A percentile compares a stretch with the other conserved stretches of the same genome.
Conservation (phyloP, 2,329 filamentous ascomycete species). For the Ophiostoma sp. region DNA sequence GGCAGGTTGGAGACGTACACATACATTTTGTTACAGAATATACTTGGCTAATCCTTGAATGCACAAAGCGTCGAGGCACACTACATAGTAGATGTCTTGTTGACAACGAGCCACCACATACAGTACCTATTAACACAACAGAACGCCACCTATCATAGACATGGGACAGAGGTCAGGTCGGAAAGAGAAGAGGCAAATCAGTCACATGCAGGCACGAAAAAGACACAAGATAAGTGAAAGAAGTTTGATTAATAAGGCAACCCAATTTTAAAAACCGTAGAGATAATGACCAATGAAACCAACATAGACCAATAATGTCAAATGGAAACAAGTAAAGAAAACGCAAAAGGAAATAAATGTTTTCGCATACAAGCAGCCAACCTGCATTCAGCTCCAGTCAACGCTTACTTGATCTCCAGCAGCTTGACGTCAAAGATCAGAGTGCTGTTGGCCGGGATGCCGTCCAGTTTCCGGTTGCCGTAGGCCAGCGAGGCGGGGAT, state of each 20-base stretch:
- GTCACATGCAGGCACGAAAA: background rate
- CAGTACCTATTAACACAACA: too few species aligned
- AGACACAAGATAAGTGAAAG: background rate
- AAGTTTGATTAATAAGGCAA: conserved; percentile 10
- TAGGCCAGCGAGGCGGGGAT: conserved; percentile 87
- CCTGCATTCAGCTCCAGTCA: too few species aligned
- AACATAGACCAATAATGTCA: conserved; percentile 13
- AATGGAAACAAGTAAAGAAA: conserved; percentile 8
- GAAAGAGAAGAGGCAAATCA: background rate
- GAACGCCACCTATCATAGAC: background rate
- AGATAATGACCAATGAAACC: conserved; percentile 19
- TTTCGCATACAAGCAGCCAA: background rate
- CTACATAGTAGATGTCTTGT: too few species aligned
- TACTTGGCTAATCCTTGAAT: background rate
- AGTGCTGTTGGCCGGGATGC: conserved; percentile 86
- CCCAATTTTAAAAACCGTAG: conserved; percentile 21
- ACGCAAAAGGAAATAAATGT: conserved; percentile 4
- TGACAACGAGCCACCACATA: too few species aligned
- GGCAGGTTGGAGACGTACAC: background rate
- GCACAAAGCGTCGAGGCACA: background rate
- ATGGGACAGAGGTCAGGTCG: background rate
- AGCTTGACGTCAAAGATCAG: conserved; percentile 90
- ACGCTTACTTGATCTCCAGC: conserved; percentile 68
- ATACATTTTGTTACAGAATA: background rate
- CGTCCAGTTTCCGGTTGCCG: conserved; percentile 74